Conservation (phyloP, 2,329 filamentous ascomycete genomes). For the Ambrosiella cleistominuta region DNA sequence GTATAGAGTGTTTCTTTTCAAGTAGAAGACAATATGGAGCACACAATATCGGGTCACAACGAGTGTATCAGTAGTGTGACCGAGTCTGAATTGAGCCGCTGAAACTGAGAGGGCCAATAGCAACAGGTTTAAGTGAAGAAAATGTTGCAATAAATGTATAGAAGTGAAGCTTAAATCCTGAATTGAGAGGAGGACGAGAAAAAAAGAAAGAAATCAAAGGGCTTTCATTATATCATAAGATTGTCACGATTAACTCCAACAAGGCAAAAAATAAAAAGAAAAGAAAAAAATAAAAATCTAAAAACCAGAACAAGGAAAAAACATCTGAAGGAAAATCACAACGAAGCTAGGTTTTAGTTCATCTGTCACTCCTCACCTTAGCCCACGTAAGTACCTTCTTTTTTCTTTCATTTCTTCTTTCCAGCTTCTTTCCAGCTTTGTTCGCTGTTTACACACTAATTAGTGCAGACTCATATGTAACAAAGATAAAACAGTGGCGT, state of each 20-base stretch:
- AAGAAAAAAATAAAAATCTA: neutral
- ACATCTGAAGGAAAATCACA: neutral
- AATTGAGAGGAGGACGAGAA: neutral
- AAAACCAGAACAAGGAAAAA: neutral
- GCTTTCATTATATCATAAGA: neutral
- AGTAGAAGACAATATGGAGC: neutral
- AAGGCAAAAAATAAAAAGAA: neutral
- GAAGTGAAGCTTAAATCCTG: too few relatives aligned
- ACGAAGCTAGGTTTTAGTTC: neutral
- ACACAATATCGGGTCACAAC: neutral
- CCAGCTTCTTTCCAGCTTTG: neutral
- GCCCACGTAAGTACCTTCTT: neutral
- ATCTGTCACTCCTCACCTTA: neutral
- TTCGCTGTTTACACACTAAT: neutral
- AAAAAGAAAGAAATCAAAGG: constrained; percentile 3
- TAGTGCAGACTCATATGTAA: too few relatives aligned
- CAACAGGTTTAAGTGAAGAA: too few relatives aligned
- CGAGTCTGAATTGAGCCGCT: too few relatives aligned
- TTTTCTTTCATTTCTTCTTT: neutral
- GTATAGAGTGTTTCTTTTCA: neutral
- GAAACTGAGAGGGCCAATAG: too few relatives aligned
- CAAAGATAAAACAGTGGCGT: too few relatives aligned
- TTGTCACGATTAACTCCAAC: neutral
- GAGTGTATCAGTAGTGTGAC: neutral
- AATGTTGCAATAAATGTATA: too few relatives aligned